Conservation (phyloP, 495 filamentous ascomycete genomes). For the Astrocystis sublimbata region DNA sequence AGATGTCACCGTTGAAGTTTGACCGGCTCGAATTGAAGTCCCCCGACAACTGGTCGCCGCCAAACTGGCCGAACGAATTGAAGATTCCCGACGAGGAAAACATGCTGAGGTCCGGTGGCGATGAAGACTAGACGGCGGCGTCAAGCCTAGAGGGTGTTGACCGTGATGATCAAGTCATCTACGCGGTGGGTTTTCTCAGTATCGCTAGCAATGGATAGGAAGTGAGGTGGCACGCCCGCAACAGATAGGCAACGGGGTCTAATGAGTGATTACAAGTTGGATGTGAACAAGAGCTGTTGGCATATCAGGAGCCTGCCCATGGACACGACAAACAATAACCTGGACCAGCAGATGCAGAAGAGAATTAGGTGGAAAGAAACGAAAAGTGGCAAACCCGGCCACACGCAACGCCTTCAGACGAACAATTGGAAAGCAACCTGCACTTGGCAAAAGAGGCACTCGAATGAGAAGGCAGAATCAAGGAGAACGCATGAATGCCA, state of each 20-base stretch:
- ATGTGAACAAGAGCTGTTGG: slow-evolving; percentile 23
- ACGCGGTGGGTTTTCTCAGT: slow-evolving; percentile 37
- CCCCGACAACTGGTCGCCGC: slow-evolving; percentile 39
- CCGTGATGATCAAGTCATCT: slow-evolving; percentile 50
- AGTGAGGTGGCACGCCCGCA: slow-evolving; percentile 25
- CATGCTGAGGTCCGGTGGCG: slow-evolving; percentile 36
- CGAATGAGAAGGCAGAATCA: slow-evolving; percentile 33
- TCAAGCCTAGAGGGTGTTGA: slow-evolving; percentile 44
- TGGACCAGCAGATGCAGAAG: slow-evolving; percentile 38
- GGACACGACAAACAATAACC: slow-evolving; percentile 50
- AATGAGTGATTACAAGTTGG: slow-evolving; percentile 28
- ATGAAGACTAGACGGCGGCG: slow-evolving; percentile 45
- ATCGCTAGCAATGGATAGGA: slow-evolving; percentile 33
- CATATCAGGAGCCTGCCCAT: slow-evolving; percentile 39
- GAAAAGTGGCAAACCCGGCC: slow-evolving; percentile 33
- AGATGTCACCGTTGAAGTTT: slow-evolving; percentile 31
- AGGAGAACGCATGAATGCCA: slow-evolving; percentile 27
- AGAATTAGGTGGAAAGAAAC: slow-evolving; percentile 40
- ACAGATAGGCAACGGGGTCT: slow-evolving; percentile 12
- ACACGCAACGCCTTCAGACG: slow-evolving; percentile 21
- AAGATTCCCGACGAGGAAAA: slow-evolving; percentile 26
- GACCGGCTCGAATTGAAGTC: slow-evolving; percentile 40
- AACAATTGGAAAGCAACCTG: slow-evolving; percentile 26
- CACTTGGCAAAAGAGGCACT: slow-evolving; percentile 27
- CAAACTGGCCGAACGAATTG: slow-evolving; percentile 31